phyloP scores from a whole-genome alignment of 805 yeast species.

The Candida taoyuanica region DNA sequence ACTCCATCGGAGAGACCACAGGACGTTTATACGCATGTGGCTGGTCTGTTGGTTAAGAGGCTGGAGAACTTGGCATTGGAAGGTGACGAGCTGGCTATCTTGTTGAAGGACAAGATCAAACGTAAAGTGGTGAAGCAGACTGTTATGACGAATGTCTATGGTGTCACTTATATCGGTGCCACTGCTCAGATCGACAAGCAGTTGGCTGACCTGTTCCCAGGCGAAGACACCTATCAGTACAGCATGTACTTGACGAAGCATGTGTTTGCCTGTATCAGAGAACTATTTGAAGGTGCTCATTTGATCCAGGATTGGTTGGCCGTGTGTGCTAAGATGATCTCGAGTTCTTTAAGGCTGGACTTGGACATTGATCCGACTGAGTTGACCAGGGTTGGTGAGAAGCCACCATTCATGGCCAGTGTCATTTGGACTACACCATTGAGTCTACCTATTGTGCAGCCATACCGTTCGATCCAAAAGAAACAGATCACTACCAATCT shows the following conservation, averaged over 20 bases:
- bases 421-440: constrained; percentile 98
- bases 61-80: constrained; percentile 49
- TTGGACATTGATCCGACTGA: constrained; percentile 38
- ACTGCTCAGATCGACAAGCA: constrained; percentile 82
- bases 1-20: constrained; percentile 68
- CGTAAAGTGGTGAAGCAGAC: constrained; percentile 95
- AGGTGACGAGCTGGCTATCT: constrained; percentile 48
- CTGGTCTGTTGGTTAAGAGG: constrained; percentile 53
- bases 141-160: constrained; percentile 97
- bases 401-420: constrained; percentile 69
- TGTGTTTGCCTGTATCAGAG: constrained; percentile 80
- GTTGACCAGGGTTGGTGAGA: constrained; percentile 37
- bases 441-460: constrained; percentile 95
- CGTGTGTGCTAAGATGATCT: constrained; percentile 73
- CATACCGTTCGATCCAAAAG: constrained; percentile 69
- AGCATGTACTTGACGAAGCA: constrained; percentile 67
- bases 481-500: constrained; percentile 73
- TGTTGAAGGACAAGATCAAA: constrained; percentile 51
- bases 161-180: constrained; percentile 94
- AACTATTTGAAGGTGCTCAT: constrained; percentile 89
- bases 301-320: constrained; percentile 95
- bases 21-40: constrained; percentile 72
- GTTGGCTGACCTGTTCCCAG: constrained; percentile 53
- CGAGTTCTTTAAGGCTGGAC: constrained; percentile 71
- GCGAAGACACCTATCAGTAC: constrained; percentile 41